Evolutionary conservation across 2,329 filamentous ascomycete genomes (phyloP).

Genomic region (Colletotrichum echinochloae): DNA sequence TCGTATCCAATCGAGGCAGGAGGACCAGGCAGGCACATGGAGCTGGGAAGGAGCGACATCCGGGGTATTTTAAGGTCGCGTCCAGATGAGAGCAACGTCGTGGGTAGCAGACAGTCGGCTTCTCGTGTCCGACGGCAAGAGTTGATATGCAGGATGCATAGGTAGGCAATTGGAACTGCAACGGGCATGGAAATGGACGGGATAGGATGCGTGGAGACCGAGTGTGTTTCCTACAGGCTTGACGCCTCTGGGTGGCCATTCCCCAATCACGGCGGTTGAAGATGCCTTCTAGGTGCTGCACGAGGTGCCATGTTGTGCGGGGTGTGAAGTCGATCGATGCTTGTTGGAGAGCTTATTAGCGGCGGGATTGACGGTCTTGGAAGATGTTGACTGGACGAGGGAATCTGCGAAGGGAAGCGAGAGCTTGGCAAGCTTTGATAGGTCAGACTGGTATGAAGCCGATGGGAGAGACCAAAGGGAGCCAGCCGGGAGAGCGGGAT

Average conservation of each 20-base stretch:
- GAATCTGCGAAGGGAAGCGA: constrained; percentile 20
- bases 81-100: constrained; percentile 23
- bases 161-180: constrained; percentile 9
- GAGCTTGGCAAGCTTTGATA: constrained; percentile 28
- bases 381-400: constrained; percentile 28
- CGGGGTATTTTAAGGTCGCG: constrained; percentile 31
- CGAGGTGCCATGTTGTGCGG: constrained; percentile 1
- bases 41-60: constrained; percentile 15
- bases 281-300: constrained; percentile 19
- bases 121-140: constrained; percentile 17
- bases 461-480: background rate
- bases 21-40: background rate
- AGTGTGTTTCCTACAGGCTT: constrained; percentile 28
- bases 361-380: constrained; percentile 40
- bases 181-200: constrained; percentile 5
- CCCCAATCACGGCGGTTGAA: constrained; percentile 23
- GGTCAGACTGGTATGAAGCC: constrained; percentile 1
- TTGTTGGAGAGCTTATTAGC: constrained; percentile 19
- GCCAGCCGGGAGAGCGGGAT: constrained; percentile 10
- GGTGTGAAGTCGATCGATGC: constrained; percentile 27
- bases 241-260: constrained; percentile 16
- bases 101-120: constrained; percentile 24
- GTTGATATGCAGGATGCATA: constrained; percentile 26
- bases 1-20: constrained; percentile 23
- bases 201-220: constrained; percentile 5